A percentile compares a stretch with the other conserved stretches of the same genome.
These are phyloP conservation scores for Eragrostis curvula DNA, from an alignment of 176 grass and related monocot genomes.

Conservation along the genomic window DNA sequence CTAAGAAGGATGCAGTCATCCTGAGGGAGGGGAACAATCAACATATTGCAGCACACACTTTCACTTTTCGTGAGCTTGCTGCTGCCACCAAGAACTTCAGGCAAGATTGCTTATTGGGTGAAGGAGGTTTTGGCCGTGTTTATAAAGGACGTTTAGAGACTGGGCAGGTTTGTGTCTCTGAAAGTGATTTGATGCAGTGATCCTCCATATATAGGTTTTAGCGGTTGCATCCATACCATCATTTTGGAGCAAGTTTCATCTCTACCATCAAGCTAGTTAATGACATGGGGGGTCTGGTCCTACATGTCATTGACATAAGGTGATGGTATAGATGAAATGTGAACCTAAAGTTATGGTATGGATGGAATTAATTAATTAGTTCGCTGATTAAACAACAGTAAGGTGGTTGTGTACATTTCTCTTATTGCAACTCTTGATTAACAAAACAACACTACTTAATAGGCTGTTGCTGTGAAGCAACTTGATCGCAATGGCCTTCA, in stretches of 20 bases:
- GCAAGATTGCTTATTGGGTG: conserved; percentile 85
- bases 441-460: conserved; percentile 19
- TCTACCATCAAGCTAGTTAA: no score
- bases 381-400: background rate
- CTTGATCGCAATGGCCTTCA: conserved; percentile 88
- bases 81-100: conserved; percentile 81
- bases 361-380: background rate
- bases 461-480: conserved; percentile 88
- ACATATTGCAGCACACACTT: conserved; percentile 87
- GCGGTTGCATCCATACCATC: no score
- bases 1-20: conserved; percentile 68
- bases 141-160: conserved; percentile 87
- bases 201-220: background rate
- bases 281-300: no score
- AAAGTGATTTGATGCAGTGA: conserved; percentile 24
- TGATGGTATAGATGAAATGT: no score
- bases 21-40: conserved; percentile 66
- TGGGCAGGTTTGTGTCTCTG: conserved; percentile 71
- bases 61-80: conserved; percentile 88
- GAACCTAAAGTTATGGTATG: no score
- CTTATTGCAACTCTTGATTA: conserved; percentile 27
- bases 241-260: no score
- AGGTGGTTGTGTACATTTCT: conserved; percentile 32
- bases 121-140: conserved; percentile 86
- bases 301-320: no score